phyloP scores from a whole-genome alignment of 2,329 filamentous ascomycete genomes.

The Fusarium newnesense region DNA sequence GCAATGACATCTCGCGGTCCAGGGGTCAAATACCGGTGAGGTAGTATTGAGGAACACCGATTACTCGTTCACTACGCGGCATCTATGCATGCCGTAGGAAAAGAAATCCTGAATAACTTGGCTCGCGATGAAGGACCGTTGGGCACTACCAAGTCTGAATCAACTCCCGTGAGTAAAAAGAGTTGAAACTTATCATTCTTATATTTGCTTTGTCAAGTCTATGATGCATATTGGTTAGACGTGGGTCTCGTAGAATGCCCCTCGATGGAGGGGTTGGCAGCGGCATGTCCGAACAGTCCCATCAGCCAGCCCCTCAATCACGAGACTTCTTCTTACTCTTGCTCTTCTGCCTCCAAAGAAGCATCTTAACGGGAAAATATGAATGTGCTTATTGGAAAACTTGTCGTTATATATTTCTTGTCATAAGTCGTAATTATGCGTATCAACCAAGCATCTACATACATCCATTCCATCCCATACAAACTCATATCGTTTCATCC shows the following conservation, averaged over 20 bases:
- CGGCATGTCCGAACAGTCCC: slow-evolving; percentile 10
- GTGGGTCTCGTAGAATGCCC: slow-evolving; percentile 2
- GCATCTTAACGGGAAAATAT: neutral
- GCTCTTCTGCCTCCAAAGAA: neutral
- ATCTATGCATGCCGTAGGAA: neutral
- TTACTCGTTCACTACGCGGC: neutral
- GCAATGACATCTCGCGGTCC: neutral
- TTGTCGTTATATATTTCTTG: slow-evolving; percentile 27
- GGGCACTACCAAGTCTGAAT: neutral
- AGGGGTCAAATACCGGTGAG: neutral
- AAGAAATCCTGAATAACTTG: neutral
- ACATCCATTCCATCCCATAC: slow-evolving; percentile 25
- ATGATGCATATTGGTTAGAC: neutral
- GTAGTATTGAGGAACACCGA: neutral
- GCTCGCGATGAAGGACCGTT: neutral
- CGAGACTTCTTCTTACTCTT: neutral
- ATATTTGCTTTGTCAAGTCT: neutral
- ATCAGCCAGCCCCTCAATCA: slow-evolving; percentile 7
- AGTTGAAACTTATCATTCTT: neutral
- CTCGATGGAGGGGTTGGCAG: neutral
- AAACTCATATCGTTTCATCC: slow-evolving; percentile 14
- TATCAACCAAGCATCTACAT: slow-evolving; percentile 35
- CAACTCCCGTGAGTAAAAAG: neutral
- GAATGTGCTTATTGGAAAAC: neutral
- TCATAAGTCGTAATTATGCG: slow-evolving; percentile 35